Evolutionary conservation across 495 filamentous ascomycete species (phyloP).

Genomic region (Penicillium waksmanii): DNA sequence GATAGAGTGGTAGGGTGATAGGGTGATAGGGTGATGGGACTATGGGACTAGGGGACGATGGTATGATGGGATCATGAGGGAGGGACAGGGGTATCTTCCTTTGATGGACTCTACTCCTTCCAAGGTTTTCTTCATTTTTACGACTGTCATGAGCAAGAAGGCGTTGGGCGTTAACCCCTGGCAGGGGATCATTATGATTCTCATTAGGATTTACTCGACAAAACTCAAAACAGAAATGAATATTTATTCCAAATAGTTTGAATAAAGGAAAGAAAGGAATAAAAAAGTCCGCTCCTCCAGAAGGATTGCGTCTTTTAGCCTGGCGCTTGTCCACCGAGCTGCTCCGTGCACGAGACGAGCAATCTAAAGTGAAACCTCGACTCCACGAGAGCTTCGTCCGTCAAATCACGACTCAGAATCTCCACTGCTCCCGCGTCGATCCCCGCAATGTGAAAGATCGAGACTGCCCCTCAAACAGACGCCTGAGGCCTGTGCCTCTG

Average conservation of each 20-base stretch:
- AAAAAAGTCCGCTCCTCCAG: not conserved
- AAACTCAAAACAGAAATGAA: not conserved
- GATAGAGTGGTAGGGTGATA: not conserved
- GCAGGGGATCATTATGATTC: not conserved
- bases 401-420: not conserved
- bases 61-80: not conserved
- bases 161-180: constrained; percentile 13
- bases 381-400: not conserved
- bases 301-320: not conserved
- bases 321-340: not conserved
- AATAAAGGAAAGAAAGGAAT: not conserved
- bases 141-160: constrained; percentile 16
- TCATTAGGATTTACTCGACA: not conserved
- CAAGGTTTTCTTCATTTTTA: constrained; percentile 5
- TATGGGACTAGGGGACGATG: not conserved
- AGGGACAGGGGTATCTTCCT: not conserved
- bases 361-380: constrained; percentile 6
- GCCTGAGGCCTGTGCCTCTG: constrained; percentile 17
- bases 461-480: constrained; percentile 12
- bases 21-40: not conserved
- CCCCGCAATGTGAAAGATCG: constrained; percentile 11
- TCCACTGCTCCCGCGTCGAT: not conserved
- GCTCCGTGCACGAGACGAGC: constrained; percentile 1
- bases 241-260: not conserved
- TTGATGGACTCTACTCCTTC: too few relatives aligned